These are phyloP conservation scores for Zymoseptoria pseudotritici DNA, from an alignment of 2,329 filamentous ascomycete species.

Conservation along the genomic window DNA sequence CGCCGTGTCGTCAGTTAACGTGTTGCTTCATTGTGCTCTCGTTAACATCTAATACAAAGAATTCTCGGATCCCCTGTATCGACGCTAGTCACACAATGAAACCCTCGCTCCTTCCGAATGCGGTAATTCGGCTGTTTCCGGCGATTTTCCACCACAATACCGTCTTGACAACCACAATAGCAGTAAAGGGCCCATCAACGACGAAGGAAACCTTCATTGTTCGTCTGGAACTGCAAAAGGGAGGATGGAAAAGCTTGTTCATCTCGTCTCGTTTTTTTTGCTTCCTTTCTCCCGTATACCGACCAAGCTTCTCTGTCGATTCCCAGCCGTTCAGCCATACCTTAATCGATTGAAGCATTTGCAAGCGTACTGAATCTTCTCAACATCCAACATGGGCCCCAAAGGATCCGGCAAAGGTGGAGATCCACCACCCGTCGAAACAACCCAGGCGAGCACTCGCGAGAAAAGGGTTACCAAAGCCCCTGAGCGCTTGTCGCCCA, in stretches of 20 bases:
- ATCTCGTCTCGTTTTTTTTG: background rate
- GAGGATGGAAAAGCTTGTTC: background rate
- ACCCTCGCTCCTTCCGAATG: background rate
- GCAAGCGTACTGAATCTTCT: too few relatives aligned
- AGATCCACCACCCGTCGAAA: too few relatives aligned
- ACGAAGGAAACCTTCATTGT: background rate
- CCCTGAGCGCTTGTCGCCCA: too few relatives aligned
- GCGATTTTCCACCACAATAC: background rate
- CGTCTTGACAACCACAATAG: background rate
- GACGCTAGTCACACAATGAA: background rate
- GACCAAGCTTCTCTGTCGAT: background rate
- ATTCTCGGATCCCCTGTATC: too few relatives aligned
- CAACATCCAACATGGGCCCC: background rate
- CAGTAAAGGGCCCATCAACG: background rate
- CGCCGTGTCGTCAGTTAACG: too few relatives aligned
- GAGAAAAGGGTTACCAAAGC: too few relatives aligned
- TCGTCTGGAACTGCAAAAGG: background rate
- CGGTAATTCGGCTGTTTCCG: background rate
- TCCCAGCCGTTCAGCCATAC: background rate
- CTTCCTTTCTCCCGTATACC: background rate
- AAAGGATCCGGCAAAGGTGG: background rate
- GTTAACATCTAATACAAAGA: too few relatives aligned
- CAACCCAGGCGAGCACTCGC: too few relatives aligned
- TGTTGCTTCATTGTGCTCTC: too few relatives aligned
- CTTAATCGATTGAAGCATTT: background rate